Evolutionary conservation across 139 green algal genomes (phyloP), one percentile per base, ranked within the genome.

Genomic region (Helicosporidium sp.): DNA sequence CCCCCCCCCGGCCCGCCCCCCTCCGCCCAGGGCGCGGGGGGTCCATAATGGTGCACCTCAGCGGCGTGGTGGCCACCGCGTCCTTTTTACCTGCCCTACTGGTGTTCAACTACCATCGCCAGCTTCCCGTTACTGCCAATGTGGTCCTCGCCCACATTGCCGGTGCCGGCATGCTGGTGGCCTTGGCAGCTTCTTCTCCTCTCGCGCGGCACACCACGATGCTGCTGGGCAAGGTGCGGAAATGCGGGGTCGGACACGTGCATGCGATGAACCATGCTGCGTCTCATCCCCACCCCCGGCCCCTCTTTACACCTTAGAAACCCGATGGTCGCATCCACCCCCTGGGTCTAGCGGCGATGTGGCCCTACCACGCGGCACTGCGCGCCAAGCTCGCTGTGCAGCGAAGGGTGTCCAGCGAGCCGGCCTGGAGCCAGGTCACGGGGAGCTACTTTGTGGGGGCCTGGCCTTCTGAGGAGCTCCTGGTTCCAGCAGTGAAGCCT

Each of bases 341-440:
- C 12, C 34, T 61, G 25, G 45, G 34, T n/a, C 45, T 63, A 41
- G 13, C 44, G 6, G 35, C 72, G 8, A 52, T 71, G 4, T 68
- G 58, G 60, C 73, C 71, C 3, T 81, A 81, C 55, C 70, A 80
- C 43, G 27, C 65, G 0, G 61, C 47, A 2, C 41, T 81, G 27
- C 52, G 68, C 0, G 34, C 58, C n/a, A 81, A 81, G 55, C 53
- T 81, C 18, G 40, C 33, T 2, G 20, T 67, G 8, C 57, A 74
- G 26, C 48, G 57, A 3, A 48, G 35, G 2, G 5, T 66, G 1
- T 55, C 24, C 24, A 39, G 33, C 1, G 73, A 81, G 47, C 63
- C 60, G 17, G 42, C 51, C 13, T 81, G 58, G 42, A 48, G 61
- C 46, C 41, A 54, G 3, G 64, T 68, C 36, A 57, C 43, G 0